Evolutionary conservation across 2,329 filamentous ascomycete species (phyloP), one percentile per base, ranked within the genome.

Genomic region (Mariannaea elegans): DNA sequence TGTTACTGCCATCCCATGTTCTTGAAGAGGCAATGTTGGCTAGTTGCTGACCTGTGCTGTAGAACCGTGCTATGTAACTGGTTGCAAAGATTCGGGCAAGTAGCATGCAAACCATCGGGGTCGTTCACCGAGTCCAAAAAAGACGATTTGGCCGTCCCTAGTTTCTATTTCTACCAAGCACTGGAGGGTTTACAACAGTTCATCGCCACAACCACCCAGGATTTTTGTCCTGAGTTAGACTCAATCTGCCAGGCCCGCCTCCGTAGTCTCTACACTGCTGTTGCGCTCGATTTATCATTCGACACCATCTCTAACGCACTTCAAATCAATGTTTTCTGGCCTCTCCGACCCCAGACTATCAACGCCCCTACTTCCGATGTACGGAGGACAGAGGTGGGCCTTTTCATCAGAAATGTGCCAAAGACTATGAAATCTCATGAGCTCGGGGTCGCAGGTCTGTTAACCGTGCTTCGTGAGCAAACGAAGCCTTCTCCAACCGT

Each of bases 391-490:
- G 94, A 98, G 73, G 86, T 97, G 18, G 94, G 94, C 14, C 84
- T 97, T 39, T 79, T 98, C 57, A 87, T 86, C 6, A 80, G 84
- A 10, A 89, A 93, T 65, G 78, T 80, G 4, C 83, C 89, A 13
- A 76, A 80, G 5, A 81, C 79, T 21, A 80, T 86, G 13, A 87
- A 92, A 59, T 79, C 86, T 0, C 87, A 94, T 73, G 92, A 97
- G 65, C 77, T 97, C 12, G 90, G 90, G 34, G 82, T 97, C 36
- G 88, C 89, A 5, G 94, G 94, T 3, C 84, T 93, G 54, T 79
- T 97, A 50, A 90, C 88, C 0, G 90, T 96, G 3, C 78, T 97
- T 0, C 92, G 92, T 19, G 86, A 94, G 69, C 87, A 93, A 69
- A 82, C 82, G 36, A 86, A 88, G 64, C 87, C 92, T 10, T 90